Percentiles rank a stretch among this genome's conserved stretches.
These are phyloP conservation scores for Orbilia javanica DNA, from an alignment of 2,329 filamentous ascomycete species.

Conservation along the genomic window DNA sequence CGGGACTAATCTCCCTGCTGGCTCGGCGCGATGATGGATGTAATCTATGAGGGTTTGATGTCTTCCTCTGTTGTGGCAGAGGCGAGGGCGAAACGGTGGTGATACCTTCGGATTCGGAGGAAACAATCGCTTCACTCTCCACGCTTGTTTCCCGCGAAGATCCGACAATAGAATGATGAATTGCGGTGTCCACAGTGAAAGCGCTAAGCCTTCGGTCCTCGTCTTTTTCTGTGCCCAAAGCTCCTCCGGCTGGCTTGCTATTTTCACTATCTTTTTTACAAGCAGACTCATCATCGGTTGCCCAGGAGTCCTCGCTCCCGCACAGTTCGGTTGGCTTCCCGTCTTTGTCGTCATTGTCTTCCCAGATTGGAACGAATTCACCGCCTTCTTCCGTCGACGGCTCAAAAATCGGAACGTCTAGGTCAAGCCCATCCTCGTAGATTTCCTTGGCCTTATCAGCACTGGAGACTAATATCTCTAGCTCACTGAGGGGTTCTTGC, in stretches of 20 bases:
- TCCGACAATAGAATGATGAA: constrained; percentile 45
- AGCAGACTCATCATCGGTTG: constrained; percentile 40
- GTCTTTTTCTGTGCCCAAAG: constrained; percentile 16
- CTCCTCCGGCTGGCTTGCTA: background rate
- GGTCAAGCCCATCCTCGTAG: constrained; percentile 41
- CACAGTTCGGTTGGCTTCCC: constrained; percentile 22
- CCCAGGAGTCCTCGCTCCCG: constrained; percentile 51
- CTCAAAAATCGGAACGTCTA: constrained; percentile 45
- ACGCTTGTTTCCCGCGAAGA: constrained; percentile 46
- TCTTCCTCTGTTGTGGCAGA: constrained; percentile 23
- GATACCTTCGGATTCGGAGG: constrained; percentile 1
- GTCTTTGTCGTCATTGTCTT: constrained; percentile 44
- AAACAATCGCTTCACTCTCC: constrained; percentile 24
- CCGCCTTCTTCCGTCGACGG: constrained; percentile 28
- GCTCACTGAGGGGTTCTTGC: constrained; percentile 52
- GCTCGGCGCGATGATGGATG: constrained; percentile 39
- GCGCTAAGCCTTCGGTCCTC: constrained; percentile 50
- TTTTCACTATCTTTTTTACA: constrained; percentile 4
- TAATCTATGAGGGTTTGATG: constrained; percentile 36
- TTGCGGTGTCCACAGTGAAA: constrained; percentile 47
- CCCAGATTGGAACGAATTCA: constrained; percentile 49
- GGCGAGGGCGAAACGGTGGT: constrained; percentile 30
- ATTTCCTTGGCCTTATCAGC: constrained; percentile 31
- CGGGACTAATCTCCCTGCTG: constrained; percentile 45
- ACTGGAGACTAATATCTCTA: constrained; percentile 32